Percentiles rank a stretch among this genome's conserved stretches.
Evolutionary conservation across 1,284 basidiomycete genomes (phyloP).

Genomic region (Ustilago curta): DNA sequence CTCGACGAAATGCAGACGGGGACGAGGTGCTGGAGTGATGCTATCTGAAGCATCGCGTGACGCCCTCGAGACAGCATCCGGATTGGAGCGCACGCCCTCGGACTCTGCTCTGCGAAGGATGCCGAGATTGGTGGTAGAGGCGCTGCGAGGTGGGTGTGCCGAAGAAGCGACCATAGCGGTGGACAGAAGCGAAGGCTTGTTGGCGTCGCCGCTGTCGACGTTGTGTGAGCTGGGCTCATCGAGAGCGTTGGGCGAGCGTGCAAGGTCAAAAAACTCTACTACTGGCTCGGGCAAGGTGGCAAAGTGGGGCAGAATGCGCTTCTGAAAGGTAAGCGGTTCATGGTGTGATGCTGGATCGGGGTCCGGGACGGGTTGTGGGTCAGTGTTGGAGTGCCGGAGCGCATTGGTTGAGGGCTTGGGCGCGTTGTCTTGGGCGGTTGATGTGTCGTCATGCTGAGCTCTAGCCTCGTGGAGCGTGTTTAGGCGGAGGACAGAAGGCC

Average conservation of each 20-base stretch:
- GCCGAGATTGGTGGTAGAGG: conserved; percentile 26
- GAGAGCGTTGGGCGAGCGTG: conserved; percentile 7
- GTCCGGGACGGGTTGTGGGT: conserved; percentile 1
- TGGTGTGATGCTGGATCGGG: conserved; percentile 1
- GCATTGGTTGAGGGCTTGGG: neutral
- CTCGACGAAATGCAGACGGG: conserved; percentile 46
- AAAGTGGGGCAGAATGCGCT: conserved; percentile 31
- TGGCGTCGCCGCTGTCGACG: neutral
- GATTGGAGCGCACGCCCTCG: neutral
- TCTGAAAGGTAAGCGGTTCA: conserved; percentile 31
- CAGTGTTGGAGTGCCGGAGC: conserved; percentile 1
- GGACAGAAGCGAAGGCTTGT: conserved; percentile 29
- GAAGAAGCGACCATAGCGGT: conserved; percentile 20
- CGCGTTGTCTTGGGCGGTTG: neutral
- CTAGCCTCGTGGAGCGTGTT: conserved; percentile 2
- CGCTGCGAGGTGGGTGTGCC: conserved; percentile 18
- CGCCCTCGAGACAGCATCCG: conserved; percentile 4
- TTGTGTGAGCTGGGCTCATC: conserved; percentile 7
- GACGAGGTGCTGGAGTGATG: conserved; percentile 2
- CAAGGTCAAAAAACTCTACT: conserved; percentile 15
- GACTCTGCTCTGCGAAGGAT: conserved; percentile 27
- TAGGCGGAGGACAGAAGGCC: conserved; percentile 25
- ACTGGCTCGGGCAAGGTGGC: conserved; percentile 40
- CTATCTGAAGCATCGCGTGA: conserved; percentile 2
- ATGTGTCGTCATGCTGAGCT: conserved; percentile 4